Conservation (phyloP, 805 yeast species). For the Suhomyces sp. region DNA sequence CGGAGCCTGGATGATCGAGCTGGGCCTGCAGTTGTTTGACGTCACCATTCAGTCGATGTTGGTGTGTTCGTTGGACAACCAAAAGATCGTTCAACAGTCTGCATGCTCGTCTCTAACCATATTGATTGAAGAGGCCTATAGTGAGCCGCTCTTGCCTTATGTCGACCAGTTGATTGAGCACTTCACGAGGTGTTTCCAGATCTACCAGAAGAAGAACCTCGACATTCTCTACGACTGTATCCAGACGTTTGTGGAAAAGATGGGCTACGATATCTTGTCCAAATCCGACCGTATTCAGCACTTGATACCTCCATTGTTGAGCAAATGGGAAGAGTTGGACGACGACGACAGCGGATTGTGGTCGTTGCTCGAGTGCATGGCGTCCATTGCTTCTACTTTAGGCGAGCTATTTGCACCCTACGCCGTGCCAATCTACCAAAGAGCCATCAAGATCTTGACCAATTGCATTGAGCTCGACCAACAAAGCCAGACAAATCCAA, state of each 20-base stretch:
- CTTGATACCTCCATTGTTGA: slow-evolving; percentile 76
- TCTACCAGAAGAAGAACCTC: slow-evolving; percentile 79
- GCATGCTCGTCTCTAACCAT: slow-evolving; percentile 86
- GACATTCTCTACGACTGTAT: slow-evolving; percentile 85
- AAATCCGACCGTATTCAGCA: slow-evolving; percentile 57
- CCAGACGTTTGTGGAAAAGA: slow-evolving; percentile 80
- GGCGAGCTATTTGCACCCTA: slow-evolving; percentile 85
- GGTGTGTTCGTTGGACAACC: slow-evolving; percentile 70
- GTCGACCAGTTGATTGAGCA: slow-evolving; percentile 65
- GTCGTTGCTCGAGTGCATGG: slow-evolving; percentile 91
- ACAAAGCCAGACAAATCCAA: slow-evolving; percentile 62
- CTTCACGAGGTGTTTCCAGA: slow-evolving; percentile 68
- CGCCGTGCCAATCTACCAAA: slow-evolving; percentile 79
- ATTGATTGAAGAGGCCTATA: slow-evolving; percentile 74
- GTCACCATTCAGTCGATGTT: slow-evolving; percentile 80
- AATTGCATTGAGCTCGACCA: slow-evolving; percentile 66
- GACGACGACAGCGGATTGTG: slow-evolving; percentile 85
- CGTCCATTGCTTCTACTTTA: slow-evolving; percentile 82
- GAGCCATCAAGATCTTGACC: slow-evolving; percentile 69
- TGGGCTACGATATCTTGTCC: slow-evolving; percentile 53
- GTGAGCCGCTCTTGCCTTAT: slow-evolving; percentile 57
- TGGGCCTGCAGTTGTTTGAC: slow-evolving; percentile 62
- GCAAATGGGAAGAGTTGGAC: slow-evolving; percentile 69
- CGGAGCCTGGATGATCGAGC: slow-evolving; percentile 75
- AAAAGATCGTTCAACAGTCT: slow-evolving; percentile 93